These are phyloP conservation scores for Diaporthe amygdali DNA, from an alignment of 2,329 filamentous ascomycete species.

Conservation along the genomic window DNA sequence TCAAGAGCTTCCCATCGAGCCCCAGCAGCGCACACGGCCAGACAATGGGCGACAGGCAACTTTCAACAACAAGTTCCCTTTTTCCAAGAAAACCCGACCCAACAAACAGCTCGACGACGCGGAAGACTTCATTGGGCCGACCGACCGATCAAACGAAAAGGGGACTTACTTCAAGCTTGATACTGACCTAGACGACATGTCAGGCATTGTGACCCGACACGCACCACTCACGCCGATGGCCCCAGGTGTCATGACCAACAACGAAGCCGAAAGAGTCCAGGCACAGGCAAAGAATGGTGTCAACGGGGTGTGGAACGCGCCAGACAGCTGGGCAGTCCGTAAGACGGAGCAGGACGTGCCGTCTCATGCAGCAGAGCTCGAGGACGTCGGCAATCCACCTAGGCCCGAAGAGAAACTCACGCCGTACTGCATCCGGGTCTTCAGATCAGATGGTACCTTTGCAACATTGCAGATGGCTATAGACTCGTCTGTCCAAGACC, in stretches of 20 bases:
- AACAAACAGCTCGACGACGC: conserved; percentile 54
- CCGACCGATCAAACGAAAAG: conserved; percentile 55
- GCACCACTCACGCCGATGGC: conserved; percentile 75
- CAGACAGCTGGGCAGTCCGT: conserved; percentile 95
- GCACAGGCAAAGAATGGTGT: conserved; percentile 37
- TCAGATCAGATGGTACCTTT: conserved; percentile 92
- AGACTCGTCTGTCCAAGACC: conserved; percentile 83
- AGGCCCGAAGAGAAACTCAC: conserved; percentile 75
- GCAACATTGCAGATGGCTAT: conserved; percentile 86
- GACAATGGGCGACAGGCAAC: conserved; percentile 49
- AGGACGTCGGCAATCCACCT: conserved; percentile 71
- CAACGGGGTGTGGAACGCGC: conserved; percentile 82
- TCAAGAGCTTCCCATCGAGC: neutral
- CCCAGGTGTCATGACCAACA: conserved; percentile 50
- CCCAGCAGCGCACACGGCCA: conserved; percentile 20
- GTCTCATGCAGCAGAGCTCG: conserved; percentile 62
- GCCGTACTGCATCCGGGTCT: conserved; percentile 92
- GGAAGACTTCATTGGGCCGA: conserved; percentile 65
- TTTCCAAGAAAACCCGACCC: conserved; percentile 60
- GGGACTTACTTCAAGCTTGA: conserved; percentile 78
- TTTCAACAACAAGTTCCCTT: conserved; percentile 68
- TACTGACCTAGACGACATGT: conserved; percentile 88
- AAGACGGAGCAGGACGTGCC: conserved; percentile 69
- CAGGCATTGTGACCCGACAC: conserved; percentile 81
- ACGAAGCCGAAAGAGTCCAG: conserved; percentile 49